These are phyloP conservation scores for Cucurbita maxima DNA, from an alignment of 306 rosid genomes.

Conservation along the genomic window DNA sequence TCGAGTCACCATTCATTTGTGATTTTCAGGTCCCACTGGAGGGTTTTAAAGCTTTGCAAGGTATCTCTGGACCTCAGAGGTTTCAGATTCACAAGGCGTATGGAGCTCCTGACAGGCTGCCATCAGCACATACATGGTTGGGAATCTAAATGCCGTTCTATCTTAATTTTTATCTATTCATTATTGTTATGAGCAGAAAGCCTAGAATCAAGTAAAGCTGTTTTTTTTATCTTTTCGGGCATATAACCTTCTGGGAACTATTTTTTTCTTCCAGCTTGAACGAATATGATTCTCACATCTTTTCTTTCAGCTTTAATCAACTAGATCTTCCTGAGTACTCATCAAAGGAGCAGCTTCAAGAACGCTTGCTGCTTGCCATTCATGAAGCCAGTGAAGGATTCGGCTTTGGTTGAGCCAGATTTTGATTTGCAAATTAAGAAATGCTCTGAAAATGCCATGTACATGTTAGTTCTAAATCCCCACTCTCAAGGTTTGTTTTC, in stretches of 20 bases:
- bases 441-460: constrained; percentile 24
- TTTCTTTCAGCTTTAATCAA: constrained; percentile 73
- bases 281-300: background rate
- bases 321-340: constrained; percentile 95
- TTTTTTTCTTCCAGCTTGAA: background rate
- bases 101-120: constrained; percentile 92
- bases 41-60: constrained; percentile 96
- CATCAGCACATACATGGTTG: constrained; percentile 98
- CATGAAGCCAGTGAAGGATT: constrained; percentile 98
- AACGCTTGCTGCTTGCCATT: constrained; percentile 88
- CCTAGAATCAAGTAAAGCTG: background rate
- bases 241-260: background rate
- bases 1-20: background rate
- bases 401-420: constrained; percentile 60
- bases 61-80: constrained; percentile 95
- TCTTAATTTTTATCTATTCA: background rate
- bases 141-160: background rate
- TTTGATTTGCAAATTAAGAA: constrained; percentile 19
- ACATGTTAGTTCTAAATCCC: constrained; percentile 33
- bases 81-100: constrained; percentile 99
- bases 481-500: background rate
- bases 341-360: constrained; percentile 85
- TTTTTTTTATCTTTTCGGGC: background rate
- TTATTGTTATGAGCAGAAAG: background rate
- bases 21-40: constrained; percentile 87